Percentiles rank a stretch among this genome's conserved stretches.
Conservation (phyloP, 2,329 filamentous ascomycete species). For the Alternaria angustiovoidea region DNA sequence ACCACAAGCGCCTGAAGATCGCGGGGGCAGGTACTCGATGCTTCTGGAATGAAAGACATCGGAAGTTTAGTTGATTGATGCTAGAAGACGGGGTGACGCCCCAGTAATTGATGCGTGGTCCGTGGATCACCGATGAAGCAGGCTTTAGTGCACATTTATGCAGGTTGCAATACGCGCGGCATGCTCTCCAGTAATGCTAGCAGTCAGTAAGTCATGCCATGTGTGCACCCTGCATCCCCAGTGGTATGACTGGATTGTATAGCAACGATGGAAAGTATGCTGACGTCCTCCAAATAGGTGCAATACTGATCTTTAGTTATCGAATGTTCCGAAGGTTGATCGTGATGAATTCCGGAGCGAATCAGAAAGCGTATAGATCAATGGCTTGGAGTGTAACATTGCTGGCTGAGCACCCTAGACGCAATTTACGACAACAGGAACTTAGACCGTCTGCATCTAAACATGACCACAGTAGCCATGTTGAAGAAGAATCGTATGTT, state of each 20-base stretch:
- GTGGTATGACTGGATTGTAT: neutral
- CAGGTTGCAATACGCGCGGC: neutral
- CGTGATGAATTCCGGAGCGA: neutral
- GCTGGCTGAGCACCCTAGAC: neutral
- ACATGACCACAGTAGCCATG: neutral
- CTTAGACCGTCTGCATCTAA: neutral
- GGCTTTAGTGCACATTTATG: neutral
- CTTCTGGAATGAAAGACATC: neutral
- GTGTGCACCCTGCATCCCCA: neutral
- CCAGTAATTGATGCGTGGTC: neutral
- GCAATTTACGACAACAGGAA: neutral
- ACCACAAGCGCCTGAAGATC: neutral
- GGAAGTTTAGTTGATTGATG: neutral
- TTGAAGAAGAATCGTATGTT: neutral
- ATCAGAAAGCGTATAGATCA: neutral
- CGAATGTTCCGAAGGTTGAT: neutral
- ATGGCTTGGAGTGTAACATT: neutral
- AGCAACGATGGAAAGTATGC: neutral
- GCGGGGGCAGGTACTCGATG: neutral
- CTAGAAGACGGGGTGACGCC: neutral
- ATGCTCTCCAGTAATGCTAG: neutral
- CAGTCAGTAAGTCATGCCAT: neutral
- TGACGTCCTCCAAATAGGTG: neutral
- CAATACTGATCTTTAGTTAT: neutral
- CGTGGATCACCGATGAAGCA: constrained; percentile 1